Evolutionary conservation across 257 asterid genomes (phyloP).

Genomic region (Parsonsia alboflavescens): DNA sequence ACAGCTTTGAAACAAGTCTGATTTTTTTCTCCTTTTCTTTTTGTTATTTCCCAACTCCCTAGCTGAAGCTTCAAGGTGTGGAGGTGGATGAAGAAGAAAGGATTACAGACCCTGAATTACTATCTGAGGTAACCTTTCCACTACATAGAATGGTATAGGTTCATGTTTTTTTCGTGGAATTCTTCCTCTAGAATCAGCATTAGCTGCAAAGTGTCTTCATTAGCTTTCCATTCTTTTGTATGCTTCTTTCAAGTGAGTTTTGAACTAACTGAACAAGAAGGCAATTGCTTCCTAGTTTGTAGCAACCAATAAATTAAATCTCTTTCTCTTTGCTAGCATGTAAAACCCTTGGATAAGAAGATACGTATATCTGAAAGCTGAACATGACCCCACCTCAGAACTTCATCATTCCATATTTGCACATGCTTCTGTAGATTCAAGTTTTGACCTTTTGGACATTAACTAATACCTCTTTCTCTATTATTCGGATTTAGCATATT

Average conservation of each 20-base stretch:
- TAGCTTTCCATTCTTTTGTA: neutral
- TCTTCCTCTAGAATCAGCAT: neutral
- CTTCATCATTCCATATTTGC: neutral
- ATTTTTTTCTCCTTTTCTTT: neutral
- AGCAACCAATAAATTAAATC: neutral
- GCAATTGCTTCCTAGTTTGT: neutral
- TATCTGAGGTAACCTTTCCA: conserved; percentile 62
- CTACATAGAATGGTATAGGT: too few relatives aligned
- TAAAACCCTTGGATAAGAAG: neutral
- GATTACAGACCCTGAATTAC: conserved; percentile 67
- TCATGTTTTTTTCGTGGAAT: neutral
- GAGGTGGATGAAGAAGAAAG: conserved; percentile 78
- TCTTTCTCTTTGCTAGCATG: neutral
- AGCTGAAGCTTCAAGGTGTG: conserved; percentile 74
- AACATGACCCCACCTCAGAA: neutral
- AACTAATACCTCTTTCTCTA: neutral
- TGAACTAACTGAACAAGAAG: too few relatives aligned
- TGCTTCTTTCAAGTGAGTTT: neutral
- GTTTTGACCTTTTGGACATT: neutral
- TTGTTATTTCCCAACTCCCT: neutral
- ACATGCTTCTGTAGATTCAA: neutral
- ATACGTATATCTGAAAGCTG: neutral
- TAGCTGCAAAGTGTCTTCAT: neutral
- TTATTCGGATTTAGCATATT: neutral
- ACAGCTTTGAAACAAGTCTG: neutral